Evolutionary conservation across 768 basidiomycete genomes (phyloP).

Genomic region (Macrolepiota albuminosa): DNA sequence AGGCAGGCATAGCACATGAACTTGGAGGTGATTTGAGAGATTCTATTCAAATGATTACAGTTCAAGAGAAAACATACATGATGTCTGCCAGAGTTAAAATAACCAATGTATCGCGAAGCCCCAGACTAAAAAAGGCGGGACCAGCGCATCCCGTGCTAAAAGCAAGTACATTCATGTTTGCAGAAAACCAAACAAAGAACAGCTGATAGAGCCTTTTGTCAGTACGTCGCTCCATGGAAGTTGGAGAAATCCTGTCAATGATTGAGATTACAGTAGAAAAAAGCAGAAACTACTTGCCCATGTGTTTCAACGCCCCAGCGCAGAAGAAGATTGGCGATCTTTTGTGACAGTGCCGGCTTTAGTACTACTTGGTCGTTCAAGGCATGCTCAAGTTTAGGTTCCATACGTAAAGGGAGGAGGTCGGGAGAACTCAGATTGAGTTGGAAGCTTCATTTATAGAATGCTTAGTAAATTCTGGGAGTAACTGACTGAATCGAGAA

Average conservation of each 20-base stretch:
- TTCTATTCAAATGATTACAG: neutral
- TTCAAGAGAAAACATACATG: constrained; percentile 27
- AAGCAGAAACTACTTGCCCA: constrained; percentile 17
- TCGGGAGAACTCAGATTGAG: neutral
- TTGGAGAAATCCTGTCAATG: constrained; percentile 48
- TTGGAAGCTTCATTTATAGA: neutral
- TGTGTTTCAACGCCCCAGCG: constrained; percentile 31
- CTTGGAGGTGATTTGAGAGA: constrained; percentile 12
- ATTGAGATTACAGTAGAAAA: neutral
- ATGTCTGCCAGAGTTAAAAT: constrained; percentile 38
- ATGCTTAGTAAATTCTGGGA: neutral
- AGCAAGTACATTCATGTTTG: constrained; percentile 62
- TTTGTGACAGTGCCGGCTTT: constrained; percentile 1
- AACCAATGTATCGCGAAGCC: constrained; percentile 46
- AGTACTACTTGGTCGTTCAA: neutral
- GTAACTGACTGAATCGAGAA: neutral
- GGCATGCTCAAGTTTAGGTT: neutral
- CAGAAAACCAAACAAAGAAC: constrained; percentile 71
- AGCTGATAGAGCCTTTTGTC: constrained; percentile 60
- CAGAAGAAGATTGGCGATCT: constrained; percentile 18
- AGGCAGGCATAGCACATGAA: constrained; percentile 50
- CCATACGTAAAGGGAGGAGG: neutral
- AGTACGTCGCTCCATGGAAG: constrained; percentile 40
- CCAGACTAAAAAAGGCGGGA: constrained; percentile 51
- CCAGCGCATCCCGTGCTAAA: constrained; percentile 61